phyloP scores from a whole-genome alignment of 2,329 filamentous ascomycete species.

The Elsinoe fawcettii region DNA sequence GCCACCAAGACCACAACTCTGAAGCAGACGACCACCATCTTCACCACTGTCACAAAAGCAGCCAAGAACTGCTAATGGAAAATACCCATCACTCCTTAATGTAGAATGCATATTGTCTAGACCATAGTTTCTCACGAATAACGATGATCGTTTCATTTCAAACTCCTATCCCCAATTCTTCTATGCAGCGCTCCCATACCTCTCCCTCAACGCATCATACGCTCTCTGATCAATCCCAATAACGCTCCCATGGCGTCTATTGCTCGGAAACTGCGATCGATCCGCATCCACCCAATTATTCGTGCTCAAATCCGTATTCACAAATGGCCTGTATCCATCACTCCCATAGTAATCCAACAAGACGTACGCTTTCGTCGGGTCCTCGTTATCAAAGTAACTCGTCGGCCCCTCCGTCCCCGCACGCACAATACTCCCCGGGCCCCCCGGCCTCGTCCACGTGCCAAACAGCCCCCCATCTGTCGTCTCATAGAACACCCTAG shows the following conservation, averaged over 20 bases:
- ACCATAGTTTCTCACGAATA: background rate
- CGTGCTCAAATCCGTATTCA: slow-evolving; percentile 1
- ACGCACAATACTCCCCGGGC: background rate
- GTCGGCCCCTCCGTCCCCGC: slow-evolving; percentile 11
- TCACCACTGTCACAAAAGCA: slow-evolving; percentile 20
- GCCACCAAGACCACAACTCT: slow-evolving; percentile 20
- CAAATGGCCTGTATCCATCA: slow-evolving; percentile 12
- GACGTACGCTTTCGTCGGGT: slow-evolving; percentile 8
- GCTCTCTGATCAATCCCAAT: slow-evolving; percentile 13
- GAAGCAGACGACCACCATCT: slow-evolving; percentile 20
- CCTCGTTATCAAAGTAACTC: slow-evolving; percentile 15
- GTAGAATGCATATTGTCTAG: slow-evolving; percentile 1
- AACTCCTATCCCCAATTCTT: background rate
- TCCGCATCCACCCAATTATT: slow-evolving; percentile 3
- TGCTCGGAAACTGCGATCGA: slow-evolving; percentile 3
- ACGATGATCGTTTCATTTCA: background rate
- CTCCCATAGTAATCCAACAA: slow-evolving; percentile 15
- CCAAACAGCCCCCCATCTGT: slow-evolving; percentile 45
- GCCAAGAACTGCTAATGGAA: slow-evolving; percentile 16
- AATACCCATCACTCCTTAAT: background rate
- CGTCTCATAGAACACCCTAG: slow-evolving; percentile 46
- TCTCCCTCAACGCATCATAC: slow-evolving; percentile 13
- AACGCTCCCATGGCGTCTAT: slow-evolving; percentile 13
- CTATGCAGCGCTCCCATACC: background rate
- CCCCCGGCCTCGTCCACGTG: slow-evolving; percentile 34